A percentile compares a stretch with the other conserved stretches of the same genome.
These are phyloP conservation scores for Mucor irregularis DNA, from an alignment of 371 early-diverging fungal genomes.

Conservation along the genomic window DNA sequence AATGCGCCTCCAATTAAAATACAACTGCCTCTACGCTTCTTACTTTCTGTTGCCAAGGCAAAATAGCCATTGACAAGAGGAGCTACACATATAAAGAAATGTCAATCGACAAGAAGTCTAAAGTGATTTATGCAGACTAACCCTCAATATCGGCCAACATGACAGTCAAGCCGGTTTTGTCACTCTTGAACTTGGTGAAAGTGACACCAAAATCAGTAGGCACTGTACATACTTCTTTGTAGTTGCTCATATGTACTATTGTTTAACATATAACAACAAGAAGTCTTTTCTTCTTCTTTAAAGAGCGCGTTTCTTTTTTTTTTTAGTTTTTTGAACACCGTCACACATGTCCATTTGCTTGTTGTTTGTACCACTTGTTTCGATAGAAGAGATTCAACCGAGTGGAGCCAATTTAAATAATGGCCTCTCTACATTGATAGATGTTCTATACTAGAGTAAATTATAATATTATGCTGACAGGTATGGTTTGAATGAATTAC, in stretches of 20 bases:
- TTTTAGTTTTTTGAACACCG: too few relatives aligned
- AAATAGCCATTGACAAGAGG: slow-evolving; percentile 71
- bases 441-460: too few relatives aligned
- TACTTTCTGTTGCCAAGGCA: slow-evolving; percentile 68
- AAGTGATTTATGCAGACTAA: slow-evolving; percentile 13
- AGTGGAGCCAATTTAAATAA: too few relatives aligned
- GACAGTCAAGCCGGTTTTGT: slow-evolving; percentile 60
- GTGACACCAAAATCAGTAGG: slow-evolving; percentile 46
- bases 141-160: slow-evolving; percentile 67
- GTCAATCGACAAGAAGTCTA: too few relatives aligned
- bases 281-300: not conserved
- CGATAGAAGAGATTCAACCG: too few relatives aligned
- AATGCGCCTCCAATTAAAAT: not conserved
- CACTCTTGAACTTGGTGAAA: slow-evolving; percentile 58
- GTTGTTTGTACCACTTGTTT: too few relatives aligned
- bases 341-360: too few relatives aligned
- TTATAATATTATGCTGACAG: too few relatives aligned
- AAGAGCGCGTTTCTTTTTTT: not conserved
- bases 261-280: not conserved
- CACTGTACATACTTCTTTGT: slow-evolving; percentile 34
- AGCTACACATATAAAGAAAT: slow-evolving; percentile 31
- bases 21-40: not conserved
- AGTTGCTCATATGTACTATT: slow-evolving; percentile 26
- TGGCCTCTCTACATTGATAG: too few relatives aligned
- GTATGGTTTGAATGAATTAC: too few relatives aligned